Evolutionary conservation across 2,329 filamentous ascomycete genomes (phyloP).

Genomic region (Fusarium oligoseptatum): DNA sequence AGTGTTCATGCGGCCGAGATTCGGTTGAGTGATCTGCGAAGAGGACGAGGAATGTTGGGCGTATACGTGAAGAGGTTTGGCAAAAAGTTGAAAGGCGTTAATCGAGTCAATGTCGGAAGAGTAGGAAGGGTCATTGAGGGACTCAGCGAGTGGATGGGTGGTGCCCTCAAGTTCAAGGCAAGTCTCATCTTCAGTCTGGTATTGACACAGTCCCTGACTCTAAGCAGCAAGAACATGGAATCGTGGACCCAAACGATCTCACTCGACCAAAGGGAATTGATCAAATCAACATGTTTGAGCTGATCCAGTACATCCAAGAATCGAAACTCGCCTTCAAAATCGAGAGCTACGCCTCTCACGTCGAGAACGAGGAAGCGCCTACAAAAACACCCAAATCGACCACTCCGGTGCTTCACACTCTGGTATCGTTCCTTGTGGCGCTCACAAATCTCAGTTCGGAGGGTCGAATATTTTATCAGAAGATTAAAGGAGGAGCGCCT

Average conservation of each 20-base stretch:
- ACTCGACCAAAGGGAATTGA: slow-evolving; percentile 89
- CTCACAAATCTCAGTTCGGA: slow-evolving; percentile 87
- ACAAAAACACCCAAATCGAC: slow-evolving; percentile 43
- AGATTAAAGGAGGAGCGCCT: slow-evolving; percentile 49
- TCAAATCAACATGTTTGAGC: slow-evolving; percentile 93
- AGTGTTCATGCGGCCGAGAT: slow-evolving; percentile 87
- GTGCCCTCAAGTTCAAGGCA: slow-evolving; percentile 63
- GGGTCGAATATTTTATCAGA: slow-evolving; percentile 75
- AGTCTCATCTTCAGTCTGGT: neutral
- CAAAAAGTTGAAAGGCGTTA: slow-evolving; percentile 89
- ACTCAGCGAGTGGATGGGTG: slow-evolving; percentile 76
- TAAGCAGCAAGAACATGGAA: slow-evolving; percentile 66
- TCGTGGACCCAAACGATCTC: slow-evolving; percentile 78
- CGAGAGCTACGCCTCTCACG: slow-evolving; percentile 83
- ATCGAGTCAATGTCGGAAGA: slow-evolving; percentile 91
- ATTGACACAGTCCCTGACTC: neutral
- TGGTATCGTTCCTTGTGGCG: slow-evolving; percentile 77
- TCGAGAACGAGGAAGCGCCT: slow-evolving; percentile 62
- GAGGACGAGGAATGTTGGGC: slow-evolving; percentile 80
- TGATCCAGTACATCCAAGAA: slow-evolving; percentile 88
- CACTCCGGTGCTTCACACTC: slow-evolving; percentile 66
- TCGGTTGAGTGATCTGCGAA: slow-evolving; percentile 77
- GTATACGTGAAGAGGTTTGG: slow-evolving; percentile 90
- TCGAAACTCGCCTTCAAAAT: slow-evolving; percentile 96
- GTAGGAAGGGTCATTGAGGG: slow-evolving; percentile 87